phyloP scores from a whole-genome alignment of 2,329 filamentous ascomycete genomes.

The Microsporum ferrugineum region DNA sequence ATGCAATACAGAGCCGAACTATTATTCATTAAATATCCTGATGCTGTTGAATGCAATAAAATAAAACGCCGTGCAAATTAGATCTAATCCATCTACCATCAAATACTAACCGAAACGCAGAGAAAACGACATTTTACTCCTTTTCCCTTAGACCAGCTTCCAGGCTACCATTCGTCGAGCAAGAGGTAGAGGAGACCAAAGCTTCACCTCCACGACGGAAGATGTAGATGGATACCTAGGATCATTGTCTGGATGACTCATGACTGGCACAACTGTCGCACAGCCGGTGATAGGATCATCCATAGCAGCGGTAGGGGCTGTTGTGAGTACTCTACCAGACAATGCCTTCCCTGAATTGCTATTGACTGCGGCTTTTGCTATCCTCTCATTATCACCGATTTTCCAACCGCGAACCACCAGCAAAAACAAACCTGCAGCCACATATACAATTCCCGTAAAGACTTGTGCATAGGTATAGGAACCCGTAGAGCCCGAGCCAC shows the following conservation, averaged over 20 bases:
- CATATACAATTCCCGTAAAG: slow-evolving; percentile 51
- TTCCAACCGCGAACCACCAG: slow-evolving; percentile 34
- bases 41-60: neutral
- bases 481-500: slow-evolving; percentile 20
- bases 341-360: neutral
- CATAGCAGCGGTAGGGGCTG: neutral
- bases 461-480: slow-evolving; percentile 36
- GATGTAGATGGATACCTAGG: neutral
- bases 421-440: slow-evolving; percentile 42
- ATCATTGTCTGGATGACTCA: neutral
- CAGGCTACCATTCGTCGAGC: slow-evolving; percentile 23
- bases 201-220: neutral
- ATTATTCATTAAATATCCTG: neutral
- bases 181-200: slow-evolving; percentile 22
- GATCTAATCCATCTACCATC: neutral
- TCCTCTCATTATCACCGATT: slow-evolving; percentile 21
- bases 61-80: neutral
- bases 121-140: neutral
- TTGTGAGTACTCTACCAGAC: neutral
- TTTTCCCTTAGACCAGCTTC: slow-evolving; percentile 1
- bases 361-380: slow-evolving; percentile 10
- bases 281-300: neutral
- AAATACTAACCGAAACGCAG: neutral
- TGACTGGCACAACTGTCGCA: neutral
- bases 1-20: neutral